Conservation (phyloP, 495 filamentous ascomycete species). For the Daldinia childiae region DNA sequence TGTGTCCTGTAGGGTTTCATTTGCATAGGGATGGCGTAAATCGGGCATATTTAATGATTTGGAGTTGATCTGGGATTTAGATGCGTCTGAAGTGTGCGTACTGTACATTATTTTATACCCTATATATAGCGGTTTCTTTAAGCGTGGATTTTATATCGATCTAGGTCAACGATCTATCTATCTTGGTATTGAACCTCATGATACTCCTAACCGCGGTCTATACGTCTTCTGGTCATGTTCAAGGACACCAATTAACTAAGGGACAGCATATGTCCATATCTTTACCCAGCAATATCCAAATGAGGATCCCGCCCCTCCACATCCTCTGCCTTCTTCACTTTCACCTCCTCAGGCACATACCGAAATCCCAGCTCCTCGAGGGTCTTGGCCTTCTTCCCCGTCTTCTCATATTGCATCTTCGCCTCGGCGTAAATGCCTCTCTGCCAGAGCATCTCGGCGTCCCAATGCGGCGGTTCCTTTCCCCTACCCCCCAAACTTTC, state of each 20-base stretch:
- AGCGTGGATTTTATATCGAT: background rate
- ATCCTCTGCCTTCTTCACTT: background rate
- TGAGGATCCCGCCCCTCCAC: slow-evolving; percentile 8
- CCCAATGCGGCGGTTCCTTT: slow-evolving; percentile 72
- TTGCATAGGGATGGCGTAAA: background rate
- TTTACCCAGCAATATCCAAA: slow-evolving; percentile 19
- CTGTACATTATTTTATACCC: background rate
- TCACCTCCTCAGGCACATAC: slow-evolving; percentile 41
- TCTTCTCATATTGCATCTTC: slow-evolving; percentile 57
- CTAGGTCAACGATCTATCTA: background rate
- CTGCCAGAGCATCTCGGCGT: slow-evolving; percentile 70
- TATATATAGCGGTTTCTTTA: background rate
- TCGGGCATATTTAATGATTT: background rate
- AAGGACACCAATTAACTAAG: too few relatives aligned
- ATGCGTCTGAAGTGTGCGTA: background rate
- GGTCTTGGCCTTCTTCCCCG: slow-evolving; percentile 52
- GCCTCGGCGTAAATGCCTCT: slow-evolving; percentile 54
- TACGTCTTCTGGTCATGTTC: background rate
- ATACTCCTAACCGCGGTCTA: background rate
- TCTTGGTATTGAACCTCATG: background rate
- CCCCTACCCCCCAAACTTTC: background rate
- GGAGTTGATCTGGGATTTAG: background rate
- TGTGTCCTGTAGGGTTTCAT: background rate
- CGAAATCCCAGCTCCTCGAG: slow-evolving; percentile 56
- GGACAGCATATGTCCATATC: too few relatives aligned